phyloP scores from a whole-genome alignment of 805 yeast species.

The Teunomyces gatunensis region DNA sequence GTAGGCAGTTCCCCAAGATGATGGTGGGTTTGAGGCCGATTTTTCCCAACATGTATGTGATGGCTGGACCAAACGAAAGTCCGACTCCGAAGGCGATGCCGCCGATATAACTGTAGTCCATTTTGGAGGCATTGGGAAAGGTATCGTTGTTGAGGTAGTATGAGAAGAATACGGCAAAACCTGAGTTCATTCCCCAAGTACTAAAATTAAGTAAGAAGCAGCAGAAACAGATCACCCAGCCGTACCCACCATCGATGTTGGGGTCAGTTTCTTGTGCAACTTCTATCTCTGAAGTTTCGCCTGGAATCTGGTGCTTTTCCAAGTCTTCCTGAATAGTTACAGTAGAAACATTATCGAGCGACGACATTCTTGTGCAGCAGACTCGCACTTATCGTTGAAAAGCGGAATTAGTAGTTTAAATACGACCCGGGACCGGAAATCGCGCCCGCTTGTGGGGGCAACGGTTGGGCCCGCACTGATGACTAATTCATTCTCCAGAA shows the following conservation, averaged over 20 bases:
- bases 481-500: neutral
- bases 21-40: conserved; percentile 16
- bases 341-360: neutral
- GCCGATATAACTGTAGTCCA: conserved; percentile 24
- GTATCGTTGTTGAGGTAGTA: conserved; percentile 18
- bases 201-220: conserved; percentile 20
- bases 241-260: conserved; percentile 22
- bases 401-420: neutral
- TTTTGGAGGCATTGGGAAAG: conserved; percentile 18
- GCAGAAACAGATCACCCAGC: conserved; percentile 21
- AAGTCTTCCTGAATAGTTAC: neutral
- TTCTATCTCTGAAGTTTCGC: neutral
- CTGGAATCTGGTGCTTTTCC: neutral
- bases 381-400: neutral
- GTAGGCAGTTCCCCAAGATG: conserved; percentile 17
- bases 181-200: conserved; percentile 28
- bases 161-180: conserved; percentile 22
- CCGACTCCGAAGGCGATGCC: conserved; percentile 24
- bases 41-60: conserved; percentile 17
- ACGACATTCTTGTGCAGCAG: neutral
- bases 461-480: neutral
- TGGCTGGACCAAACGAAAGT: conserved; percentile 16
- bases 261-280: neutral
- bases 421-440: neutral
- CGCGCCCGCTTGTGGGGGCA: neutral